Conservation (phyloP, 768 basidiomycete genomes). For the Leccinum longicurvipes region DNA sequence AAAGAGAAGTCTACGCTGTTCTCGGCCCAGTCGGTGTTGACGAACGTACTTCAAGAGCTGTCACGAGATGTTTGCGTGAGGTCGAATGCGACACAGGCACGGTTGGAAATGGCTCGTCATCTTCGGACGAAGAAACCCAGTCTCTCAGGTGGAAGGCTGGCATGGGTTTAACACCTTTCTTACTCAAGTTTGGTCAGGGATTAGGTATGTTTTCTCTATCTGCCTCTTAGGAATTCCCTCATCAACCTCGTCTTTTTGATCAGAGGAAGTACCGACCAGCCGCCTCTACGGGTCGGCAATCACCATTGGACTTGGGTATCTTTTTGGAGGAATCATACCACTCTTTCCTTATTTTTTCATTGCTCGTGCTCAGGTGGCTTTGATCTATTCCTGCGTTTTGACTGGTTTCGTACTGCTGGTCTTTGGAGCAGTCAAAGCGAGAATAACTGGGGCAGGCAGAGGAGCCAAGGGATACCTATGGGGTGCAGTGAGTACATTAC, state of each 20-base stretch:
- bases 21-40: slow-evolving; percentile 90
- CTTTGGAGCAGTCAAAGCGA: slow-evolving; percentile 90
- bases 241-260: not conserved
- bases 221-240: not conserved
- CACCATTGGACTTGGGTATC: slow-evolving; percentile 94
- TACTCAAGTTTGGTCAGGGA: slow-evolving; percentile 95
- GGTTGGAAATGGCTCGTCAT: slow-evolving; percentile 13
- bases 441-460: slow-evolving; percentile 76
- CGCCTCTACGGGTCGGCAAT: slow-evolving; percentile 88
- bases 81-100: slow-evolving; percentile 48
- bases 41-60: slow-evolving; percentile 70
- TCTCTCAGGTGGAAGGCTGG: slow-evolving; percentile 66
- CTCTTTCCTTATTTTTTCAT: slow-evolving; percentile 93
- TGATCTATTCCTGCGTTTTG: slow-evolving; percentile 72
- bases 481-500: slow-evolving; percentile 82
- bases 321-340: slow-evolving; percentile 90
- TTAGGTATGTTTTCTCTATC: slow-evolving; percentile 51
- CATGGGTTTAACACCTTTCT: slow-evolving; percentile 87
- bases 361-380: slow-evolving; percentile 57
- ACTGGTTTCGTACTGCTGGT: slow-evolving; percentile 84
- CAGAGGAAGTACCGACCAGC: slow-evolving; percentile 85
- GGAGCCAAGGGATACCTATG: slow-evolving; percentile 70
- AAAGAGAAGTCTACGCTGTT: slow-evolving; percentile 87
- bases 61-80: slow-evolving; percentile 71
- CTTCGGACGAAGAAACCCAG: slow-evolving; percentile 53